Percentiles rank a stretch among this genome's conserved stretches.
phyloP scores from a whole-genome alignment of 2,329 filamentous ascomycete genomes.

The Stagonosporopsis cucurbitacearum region DNA sequence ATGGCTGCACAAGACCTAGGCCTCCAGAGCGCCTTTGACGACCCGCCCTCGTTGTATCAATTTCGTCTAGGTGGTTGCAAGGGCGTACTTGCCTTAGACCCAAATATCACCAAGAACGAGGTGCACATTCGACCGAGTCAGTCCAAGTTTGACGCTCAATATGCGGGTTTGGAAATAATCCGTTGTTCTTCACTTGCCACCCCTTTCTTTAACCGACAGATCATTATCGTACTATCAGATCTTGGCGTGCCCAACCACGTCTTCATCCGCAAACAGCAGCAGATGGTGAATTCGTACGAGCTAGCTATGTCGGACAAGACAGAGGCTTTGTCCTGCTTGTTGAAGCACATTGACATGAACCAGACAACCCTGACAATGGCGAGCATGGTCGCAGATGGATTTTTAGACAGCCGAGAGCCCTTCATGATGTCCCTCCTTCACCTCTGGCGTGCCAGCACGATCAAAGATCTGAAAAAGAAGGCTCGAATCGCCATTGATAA shows the following conservation, averaged over 20 bases:
- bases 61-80: constrained; percentile 94
- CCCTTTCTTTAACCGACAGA: constrained; percentile 86
- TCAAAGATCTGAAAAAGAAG: constrained; percentile 92
- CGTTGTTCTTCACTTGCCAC: constrained; percentile 76
- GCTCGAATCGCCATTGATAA: constrained; percentile 81
- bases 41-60: constrained; percentile 82
- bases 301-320: constrained; percentile 70
- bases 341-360: constrained; percentile 82
- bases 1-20: constrained; percentile 76
- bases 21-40: constrained; percentile 59
- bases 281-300: constrained; percentile 73
- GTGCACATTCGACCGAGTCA: constrained; percentile 85
- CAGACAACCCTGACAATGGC: constrained; percentile 77
- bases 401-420: constrained; percentile 76
- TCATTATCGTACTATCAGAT: constrained; percentile 82
- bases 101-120: constrained; percentile 68
- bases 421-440: constrained; percentile 80
- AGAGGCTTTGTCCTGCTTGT: constrained; percentile 71
- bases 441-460: constrained; percentile 87
- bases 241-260: constrained; percentile 73
- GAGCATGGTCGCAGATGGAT: constrained; percentile 78
- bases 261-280: constrained; percentile 71
- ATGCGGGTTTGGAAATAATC: constrained; percentile 83
- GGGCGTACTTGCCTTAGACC: constrained; percentile 80
- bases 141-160: constrained; percentile 78